phyloP scores from a whole-genome alignment of 805 yeast species.

The Komagataella phaffii region DNA sequence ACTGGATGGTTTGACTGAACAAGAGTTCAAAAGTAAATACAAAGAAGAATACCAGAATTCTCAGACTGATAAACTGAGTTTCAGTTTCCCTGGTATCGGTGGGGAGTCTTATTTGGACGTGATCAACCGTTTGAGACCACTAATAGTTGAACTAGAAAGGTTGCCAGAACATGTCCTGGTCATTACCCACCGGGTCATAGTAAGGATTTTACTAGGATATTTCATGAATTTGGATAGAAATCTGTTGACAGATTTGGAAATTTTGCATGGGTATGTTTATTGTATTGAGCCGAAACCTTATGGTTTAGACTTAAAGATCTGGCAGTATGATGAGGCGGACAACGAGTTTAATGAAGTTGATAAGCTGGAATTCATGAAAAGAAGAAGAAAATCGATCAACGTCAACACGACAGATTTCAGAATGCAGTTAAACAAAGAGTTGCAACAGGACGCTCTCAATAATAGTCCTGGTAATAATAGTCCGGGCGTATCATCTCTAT shows the following conservation, averaged over 20 bases:
- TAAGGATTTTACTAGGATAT: slow-evolving; percentile 20
- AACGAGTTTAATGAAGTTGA: slow-evolving; percentile 23
- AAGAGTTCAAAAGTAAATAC: slow-evolving; percentile 13
- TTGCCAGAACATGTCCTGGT: slow-evolving; percentile 20
- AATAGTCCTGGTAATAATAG: not conserved
- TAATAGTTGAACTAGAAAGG: slow-evolving; percentile 21
- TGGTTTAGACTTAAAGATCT: slow-evolving; percentile 21
- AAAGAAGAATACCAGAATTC: slow-evolving; percentile 15
- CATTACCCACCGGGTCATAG: slow-evolving; percentile 20
- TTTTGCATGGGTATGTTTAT: slow-evolving; percentile 20
- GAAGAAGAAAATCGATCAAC: slow-evolving; percentile 6
- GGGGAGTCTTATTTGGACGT: slow-evolving; percentile 25
- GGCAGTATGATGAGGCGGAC: slow-evolving; percentile 20
- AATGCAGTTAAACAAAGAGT: not conserved
- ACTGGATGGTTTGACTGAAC: slow-evolving; percentile 17
- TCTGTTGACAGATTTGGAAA: slow-evolving; percentile 22
- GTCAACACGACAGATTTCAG: not conserved
- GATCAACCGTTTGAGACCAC: slow-evolving; percentile 19
- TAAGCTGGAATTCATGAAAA: slow-evolving; percentile 21
- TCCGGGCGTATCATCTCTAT: not conserved
- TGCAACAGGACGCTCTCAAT: not conserved
- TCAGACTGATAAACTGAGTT: slow-evolving; percentile 16
- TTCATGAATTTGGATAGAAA: slow-evolving; percentile 22
- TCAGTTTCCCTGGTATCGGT: slow-evolving; percentile 21
- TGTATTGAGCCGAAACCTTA: slow-evolving; percentile 25